A percentile compares a stretch with the other conserved stretches of the same genome.
Evolutionary conservation across 2,329 filamentous ascomycete species (phyloP).

Genomic region (Drechslera avenae): DNA sequence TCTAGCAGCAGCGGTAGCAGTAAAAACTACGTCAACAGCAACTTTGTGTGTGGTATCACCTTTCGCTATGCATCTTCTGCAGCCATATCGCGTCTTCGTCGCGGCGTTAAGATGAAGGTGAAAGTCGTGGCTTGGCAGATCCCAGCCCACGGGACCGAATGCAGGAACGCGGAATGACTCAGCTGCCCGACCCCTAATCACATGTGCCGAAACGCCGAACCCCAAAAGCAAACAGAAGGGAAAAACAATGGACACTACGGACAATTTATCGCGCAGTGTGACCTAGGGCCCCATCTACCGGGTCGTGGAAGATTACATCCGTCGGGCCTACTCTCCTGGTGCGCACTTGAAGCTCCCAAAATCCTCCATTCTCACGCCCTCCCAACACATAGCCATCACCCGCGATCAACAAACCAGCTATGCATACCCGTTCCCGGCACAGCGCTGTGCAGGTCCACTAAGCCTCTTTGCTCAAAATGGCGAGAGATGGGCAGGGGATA

Average conservation of each 20-base stretch:
- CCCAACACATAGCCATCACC: constrained; percentile 1
- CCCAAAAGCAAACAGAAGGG: not conserved
- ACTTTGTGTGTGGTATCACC: not conserved
- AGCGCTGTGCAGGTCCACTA: constrained; percentile 18
- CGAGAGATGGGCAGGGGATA: constrained; percentile 6
- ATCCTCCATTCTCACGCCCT: not conserved
- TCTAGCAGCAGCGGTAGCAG: not conserved
- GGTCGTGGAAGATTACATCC: too few relatives aligned
- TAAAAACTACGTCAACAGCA: not conserved
- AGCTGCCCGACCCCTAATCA: constrained; percentile 1
- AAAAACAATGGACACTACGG: not conserved
- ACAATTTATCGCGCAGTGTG: not conserved
- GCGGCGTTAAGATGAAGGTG: not conserved
- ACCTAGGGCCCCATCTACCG: too few relatives aligned
- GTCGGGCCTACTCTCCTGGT: too few relatives aligned
- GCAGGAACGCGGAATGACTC: constrained; percentile 16
- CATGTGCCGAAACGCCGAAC: too few relatives aligned
- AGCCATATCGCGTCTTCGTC: too few relatives aligned
- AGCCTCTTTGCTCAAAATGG: not conserved
- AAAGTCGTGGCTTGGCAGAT: constrained; percentile 6
- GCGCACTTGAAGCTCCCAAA: too few relatives aligned
- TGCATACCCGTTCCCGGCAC: constrained; percentile 17
- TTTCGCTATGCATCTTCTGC: too few relatives aligned
- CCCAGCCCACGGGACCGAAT: not conserved
- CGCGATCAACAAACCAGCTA: constrained; percentile 3